Base-by-base conservation (phyloP, 176 grass and related monocot species). In the Carex littledalei region DNA sequence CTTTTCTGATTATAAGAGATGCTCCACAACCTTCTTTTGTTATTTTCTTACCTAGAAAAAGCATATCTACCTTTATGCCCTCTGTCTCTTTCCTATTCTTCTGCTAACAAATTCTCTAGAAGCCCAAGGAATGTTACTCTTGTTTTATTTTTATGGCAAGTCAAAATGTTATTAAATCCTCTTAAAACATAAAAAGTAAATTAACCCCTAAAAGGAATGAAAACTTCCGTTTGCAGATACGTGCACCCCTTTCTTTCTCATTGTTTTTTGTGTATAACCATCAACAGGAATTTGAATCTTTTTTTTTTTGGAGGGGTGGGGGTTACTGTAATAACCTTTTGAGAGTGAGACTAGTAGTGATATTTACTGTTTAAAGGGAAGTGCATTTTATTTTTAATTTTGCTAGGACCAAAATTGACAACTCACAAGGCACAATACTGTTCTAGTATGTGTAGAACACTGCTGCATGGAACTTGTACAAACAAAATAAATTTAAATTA, bases 1-100 rank as follows among this genome's bases (percentile, higher is more conserved):
- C 11, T 57, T 79, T 86, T 79, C 59, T 61, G 29, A 50, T 45
- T 67, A 79, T 56, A 79, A 63, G 57, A 63, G 70, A 56, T 79
- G 74, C 57, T 81, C 69, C 67, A 57, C 55, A 85, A 75, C 67
- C 69, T 59, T 74, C 83, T 21, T 85, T 75, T 85, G 83, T 85
- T 74, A 67, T 75, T 85, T 85, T 61, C 67, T 81, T 47, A 47
- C 58, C 18, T 16, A 64, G 5, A 81, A 63, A 63, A 81, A 64
- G n/a, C 37, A 64, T 6, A 47, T 45, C 49, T 81, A 64, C 14
- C 79, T 63, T 81, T 63, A 64, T 64, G 34, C 60, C 35, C 55
- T 80, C 54, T 81, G 57, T 81, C 60, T 63, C 39, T 49, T 64
- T 24, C 79, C 37, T 63, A 81, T 49, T 64, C 58, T 17, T 22